A percentile compares a stretch with the other conserved stretches of the same genome.
phyloP scores from a whole-genome alignment of 139 green algal species.

The Closterium sp. region DNA sequence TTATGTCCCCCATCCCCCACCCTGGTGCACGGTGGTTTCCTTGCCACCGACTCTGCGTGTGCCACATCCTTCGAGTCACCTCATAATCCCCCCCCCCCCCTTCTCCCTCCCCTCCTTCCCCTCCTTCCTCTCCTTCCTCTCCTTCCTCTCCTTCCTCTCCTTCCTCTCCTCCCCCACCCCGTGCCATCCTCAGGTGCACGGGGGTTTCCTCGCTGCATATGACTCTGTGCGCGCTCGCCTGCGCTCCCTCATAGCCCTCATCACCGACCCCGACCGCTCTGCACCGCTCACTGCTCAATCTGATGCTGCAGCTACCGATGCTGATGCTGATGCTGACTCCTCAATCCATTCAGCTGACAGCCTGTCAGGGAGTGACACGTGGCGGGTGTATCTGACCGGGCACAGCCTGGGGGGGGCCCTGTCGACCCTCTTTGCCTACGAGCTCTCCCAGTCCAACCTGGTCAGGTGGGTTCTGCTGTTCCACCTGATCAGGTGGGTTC shows the following conservation, averaged over 20 bases:
- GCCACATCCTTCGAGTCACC: no score
- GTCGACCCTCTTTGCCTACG: slow-evolving; percentile 48
- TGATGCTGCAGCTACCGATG: background rate
- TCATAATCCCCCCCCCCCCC: background rate
- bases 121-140: background rate
- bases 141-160: background rate
- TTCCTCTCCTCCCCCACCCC: no score
- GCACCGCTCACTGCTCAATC: background rate
- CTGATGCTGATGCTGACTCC: background rate
- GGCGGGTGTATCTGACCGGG: slow-evolving; percentile 53
- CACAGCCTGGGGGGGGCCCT: slow-evolving; percentile 56
- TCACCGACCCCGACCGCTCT: background rate
- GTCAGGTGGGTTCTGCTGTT: background rate
- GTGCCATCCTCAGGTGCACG: slow-evolving; percentile 6
- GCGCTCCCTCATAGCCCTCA: background rate
- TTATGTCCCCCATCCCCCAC: no score
- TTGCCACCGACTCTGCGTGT: no score
- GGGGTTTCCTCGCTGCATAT: slow-evolving; percentile 32
- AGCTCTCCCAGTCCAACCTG: background rate
- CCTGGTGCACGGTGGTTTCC: no score
- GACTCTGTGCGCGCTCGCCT: slow-evolving; percentile 30
- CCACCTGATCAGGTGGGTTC: background rate
- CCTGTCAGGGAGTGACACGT: slow-evolving; percentile 17
- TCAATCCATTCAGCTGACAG: slow-evolving; percentile 2
- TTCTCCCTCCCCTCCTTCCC: background rate